Base-by-base conservation (phyloP, 352 stramenopile genomes). In the Phytophthora gonapodyides region DNA sequence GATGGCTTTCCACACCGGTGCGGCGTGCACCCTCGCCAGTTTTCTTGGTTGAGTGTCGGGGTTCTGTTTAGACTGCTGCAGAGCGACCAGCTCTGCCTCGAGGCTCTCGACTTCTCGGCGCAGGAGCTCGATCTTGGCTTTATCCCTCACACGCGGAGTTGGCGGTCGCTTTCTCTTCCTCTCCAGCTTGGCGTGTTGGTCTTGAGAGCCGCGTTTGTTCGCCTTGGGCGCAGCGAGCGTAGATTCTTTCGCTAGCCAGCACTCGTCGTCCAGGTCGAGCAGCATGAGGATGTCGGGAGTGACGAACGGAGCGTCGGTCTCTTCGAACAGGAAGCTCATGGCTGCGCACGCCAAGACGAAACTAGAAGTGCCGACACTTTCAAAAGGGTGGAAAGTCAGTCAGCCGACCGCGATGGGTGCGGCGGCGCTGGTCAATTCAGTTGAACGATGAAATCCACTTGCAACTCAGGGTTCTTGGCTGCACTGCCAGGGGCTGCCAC, bases 101-200 rank as follows among this genome's bases (percentile, higher is more conserved):
- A 71, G 63, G 30, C 12, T 38, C 37, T 52, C 63, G 37, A 71
- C 55, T 45, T 71, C 57, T 15, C 24, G 57, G 5, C 57, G 63
- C 16, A 71, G 5, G 0, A 61, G 57, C 31, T 71, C 63, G 38
- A 71, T 67, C 57, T 67, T 71, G 16, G 19, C 57, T 57, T 71
- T 71, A 55, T 71, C 63, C 31, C 57, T 35, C 9, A 71, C 5
- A 0, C 63, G 57, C 17, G 57, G 63, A 9, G 57, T 62, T 1
- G 37, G 12, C 1, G 38, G 9, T 54, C 41, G 34, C 38, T 47
- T 59, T 12, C 37, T 40, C 17, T 49, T 47, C 27, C 27, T 31
- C 27, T 36, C 45, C 27, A 17, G 36, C 11, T 21, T 52, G 33
- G 10, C 8, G 8, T 63, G 13, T 6, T 19, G 3, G 37, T 46